phyloP scores from a whole-genome alignment of 768 basidiomycete genomes.

The Boletus sp. region DNA sequence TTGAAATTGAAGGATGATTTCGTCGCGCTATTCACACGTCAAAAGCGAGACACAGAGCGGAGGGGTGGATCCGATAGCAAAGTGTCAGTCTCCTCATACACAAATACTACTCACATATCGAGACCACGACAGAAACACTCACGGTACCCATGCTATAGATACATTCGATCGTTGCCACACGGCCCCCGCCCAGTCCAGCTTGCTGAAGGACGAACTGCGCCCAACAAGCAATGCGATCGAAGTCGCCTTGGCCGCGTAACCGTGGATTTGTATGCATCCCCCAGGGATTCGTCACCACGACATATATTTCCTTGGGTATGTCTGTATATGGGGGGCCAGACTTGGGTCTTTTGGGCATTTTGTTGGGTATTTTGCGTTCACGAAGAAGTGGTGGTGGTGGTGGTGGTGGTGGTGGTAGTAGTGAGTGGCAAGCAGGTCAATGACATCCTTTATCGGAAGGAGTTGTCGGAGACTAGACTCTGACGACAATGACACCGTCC shows the following conservation, averaged over 20 bases:
- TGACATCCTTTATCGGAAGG: neutral
- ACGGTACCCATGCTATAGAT: conserved; percentile 31
- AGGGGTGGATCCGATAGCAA: neutral
- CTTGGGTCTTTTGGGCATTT: conserved; percentile 22
- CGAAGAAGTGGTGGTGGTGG: neutral
- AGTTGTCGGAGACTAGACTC: conserved; percentile 19
- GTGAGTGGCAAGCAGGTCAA: conserved; percentile 1
- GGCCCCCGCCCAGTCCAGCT: conserved; percentile 11
- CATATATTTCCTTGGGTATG: conserved; percentile 17
- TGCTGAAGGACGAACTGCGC: conserved; percentile 21
- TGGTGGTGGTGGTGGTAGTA: neutral
- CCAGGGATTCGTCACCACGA: conserved; percentile 28
- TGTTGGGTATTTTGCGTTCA: neutral
- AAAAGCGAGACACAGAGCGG: neutral
- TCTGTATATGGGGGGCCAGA: conserved; percentile 28
- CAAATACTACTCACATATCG: neutral
- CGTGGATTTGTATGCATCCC: conserved; percentile 5
- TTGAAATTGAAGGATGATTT: conserved; percentile 29
- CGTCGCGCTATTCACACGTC: conserved; percentile 19
- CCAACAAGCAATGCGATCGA: conserved; percentile 26
- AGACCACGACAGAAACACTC: conserved; percentile 10
- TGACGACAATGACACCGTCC: conserved; percentile 5
- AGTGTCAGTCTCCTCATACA: neutral
- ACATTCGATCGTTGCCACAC: conserved; percentile 18
- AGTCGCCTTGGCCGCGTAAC: conserved; percentile 13